These are phyloP conservation scores for Metschnikowia henanensis DNA, from an alignment of 805 yeast species.

Conservation along the genomic window DNA sequence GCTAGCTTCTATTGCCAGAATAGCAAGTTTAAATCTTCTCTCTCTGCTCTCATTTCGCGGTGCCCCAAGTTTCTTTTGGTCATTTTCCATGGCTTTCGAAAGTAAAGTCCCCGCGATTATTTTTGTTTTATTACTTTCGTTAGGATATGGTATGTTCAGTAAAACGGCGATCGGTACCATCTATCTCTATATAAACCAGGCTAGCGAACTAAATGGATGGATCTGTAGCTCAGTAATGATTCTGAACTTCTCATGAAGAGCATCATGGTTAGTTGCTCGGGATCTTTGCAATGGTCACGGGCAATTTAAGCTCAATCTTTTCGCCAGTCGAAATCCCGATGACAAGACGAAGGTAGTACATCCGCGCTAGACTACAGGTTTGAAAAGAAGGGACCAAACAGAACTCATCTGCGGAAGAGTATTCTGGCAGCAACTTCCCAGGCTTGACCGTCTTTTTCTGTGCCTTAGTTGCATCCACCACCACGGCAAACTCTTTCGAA, in stretches of 20 bases:
- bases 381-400: constrained; percentile 42
- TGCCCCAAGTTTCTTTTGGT: too few species aligned
- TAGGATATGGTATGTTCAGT: too few species aligned
- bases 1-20: too few species aligned
- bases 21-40: too few species aligned
- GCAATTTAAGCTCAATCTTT: constrained; percentile 27
- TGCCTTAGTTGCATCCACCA: constrained; percentile 29
- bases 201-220: too few species aligned
- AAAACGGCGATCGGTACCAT: too few species aligned
- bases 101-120: too few species aligned
- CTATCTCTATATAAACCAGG: too few species aligned
- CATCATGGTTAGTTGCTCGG: constrained; percentile 4
- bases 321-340: constrained; percentile 24
- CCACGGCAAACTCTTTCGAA: constrained; percentile 23
- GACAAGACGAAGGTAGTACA: constrained; percentile 31
- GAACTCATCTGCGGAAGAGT: constrained; percentile 25
- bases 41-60: too few species aligned
- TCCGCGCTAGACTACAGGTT: constrained; percentile 32
- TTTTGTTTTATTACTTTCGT: too few species aligned
- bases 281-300: constrained; percentile 28
- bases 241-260: not conserved
- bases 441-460: constrained; percentile 16
- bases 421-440: constrained; percentile 7
- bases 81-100: too few species aligned
- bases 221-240: too few species aligned